Percentiles rank a stretch among this genome's conserved stretches.
These are phyloP conservation scores for Suhomyces chickasaworum DNA, from an alignment of 1,139 yeast species.

Conservation along the genomic window DNA sequence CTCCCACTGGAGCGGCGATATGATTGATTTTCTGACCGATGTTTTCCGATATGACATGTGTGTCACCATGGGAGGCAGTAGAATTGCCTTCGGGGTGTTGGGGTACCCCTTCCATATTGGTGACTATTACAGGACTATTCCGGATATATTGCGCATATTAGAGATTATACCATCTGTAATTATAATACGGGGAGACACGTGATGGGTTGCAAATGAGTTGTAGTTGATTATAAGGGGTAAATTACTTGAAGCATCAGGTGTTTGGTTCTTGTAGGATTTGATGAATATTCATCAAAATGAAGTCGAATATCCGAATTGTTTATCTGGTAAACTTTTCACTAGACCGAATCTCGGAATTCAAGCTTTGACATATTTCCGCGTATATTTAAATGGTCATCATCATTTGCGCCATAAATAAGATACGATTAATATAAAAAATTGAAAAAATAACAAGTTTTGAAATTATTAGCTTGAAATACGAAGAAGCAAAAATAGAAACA, in stretches of 20 bases:
- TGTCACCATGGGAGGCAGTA: background rate
- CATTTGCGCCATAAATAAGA: background rate
- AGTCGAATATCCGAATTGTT: too few relatives aligned
- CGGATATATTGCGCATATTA: background rate
- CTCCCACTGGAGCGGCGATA: constrained; percentile 11
- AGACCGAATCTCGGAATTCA: background rate
- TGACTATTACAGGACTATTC: background rate
- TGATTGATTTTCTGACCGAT: constrained; percentile 6
- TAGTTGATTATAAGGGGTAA: background rate
- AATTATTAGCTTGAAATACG: too few relatives aligned
- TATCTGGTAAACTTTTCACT: background rate
- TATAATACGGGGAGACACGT: background rate
- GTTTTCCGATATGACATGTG: background rate
- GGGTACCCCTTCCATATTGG: constrained; percentile 9
- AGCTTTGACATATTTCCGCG: background rate
- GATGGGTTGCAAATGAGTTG: constrained; percentile 2
- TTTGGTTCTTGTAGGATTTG: too few relatives aligned
- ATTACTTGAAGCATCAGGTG: background rate
- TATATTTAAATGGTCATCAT: background rate
- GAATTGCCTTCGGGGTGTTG: constrained; percentile 2
- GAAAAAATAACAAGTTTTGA: too few relatives aligned
- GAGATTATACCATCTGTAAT: background rate
- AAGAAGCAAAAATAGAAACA: too few relatives aligned
- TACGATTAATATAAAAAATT: too few relatives aligned
- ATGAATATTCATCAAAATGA: too few relatives aligned